These are phyloP conservation scores for Mycosphaerelloides madeirae DNA, from an alignment of 2,329 filamentous ascomycete species.

Conservation along the genomic window DNA sequence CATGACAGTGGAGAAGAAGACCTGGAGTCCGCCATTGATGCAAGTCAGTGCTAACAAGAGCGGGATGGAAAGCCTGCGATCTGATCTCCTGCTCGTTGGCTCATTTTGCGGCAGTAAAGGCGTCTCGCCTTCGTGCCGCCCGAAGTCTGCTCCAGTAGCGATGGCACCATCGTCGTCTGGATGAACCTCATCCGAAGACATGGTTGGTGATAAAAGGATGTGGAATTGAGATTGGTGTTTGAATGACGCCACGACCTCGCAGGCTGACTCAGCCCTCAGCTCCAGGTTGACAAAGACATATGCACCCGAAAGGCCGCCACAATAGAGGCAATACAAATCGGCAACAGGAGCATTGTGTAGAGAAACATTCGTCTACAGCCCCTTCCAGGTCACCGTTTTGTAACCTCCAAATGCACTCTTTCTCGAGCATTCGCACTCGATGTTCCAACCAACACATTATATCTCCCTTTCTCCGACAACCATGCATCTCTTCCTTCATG, in stretches of 20 bases:
- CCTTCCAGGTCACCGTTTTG: constrained; percentile 63
- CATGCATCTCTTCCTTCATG: constrained; percentile 63
- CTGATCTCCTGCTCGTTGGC: background rate
- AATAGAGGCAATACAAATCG: too few relatives aligned
- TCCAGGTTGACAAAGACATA: too few relatives aligned
- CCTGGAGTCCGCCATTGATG: constrained; percentile 22
- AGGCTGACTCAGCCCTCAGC: too few relatives aligned
- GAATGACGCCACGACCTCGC: too few relatives aligned
- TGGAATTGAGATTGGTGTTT: too few relatives aligned
- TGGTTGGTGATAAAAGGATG: too few relatives aligned
- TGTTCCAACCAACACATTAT: constrained; percentile 57
- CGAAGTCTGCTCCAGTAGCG: too few relatives aligned
- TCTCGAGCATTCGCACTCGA: constrained; percentile 53
- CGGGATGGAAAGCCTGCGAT: constrained; percentile 8
- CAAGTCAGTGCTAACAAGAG: constrained; percentile 13
- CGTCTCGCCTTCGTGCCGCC: too few relatives aligned
- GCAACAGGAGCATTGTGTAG: too few relatives aligned
- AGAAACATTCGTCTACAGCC: constrained; percentile 43
- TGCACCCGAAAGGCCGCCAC: too few relatives aligned
- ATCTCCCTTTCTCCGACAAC: constrained; percentile 62
- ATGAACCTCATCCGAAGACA: too few relatives aligned
- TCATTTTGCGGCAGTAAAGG: background rate
- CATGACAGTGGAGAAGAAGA: constrained; percentile 22
- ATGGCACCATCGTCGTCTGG: too few relatives aligned
- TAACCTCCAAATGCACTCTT: constrained; percentile 52